Conservation (phyloP, 768 basidiomycete species). For the Russula emetica region DNA sequence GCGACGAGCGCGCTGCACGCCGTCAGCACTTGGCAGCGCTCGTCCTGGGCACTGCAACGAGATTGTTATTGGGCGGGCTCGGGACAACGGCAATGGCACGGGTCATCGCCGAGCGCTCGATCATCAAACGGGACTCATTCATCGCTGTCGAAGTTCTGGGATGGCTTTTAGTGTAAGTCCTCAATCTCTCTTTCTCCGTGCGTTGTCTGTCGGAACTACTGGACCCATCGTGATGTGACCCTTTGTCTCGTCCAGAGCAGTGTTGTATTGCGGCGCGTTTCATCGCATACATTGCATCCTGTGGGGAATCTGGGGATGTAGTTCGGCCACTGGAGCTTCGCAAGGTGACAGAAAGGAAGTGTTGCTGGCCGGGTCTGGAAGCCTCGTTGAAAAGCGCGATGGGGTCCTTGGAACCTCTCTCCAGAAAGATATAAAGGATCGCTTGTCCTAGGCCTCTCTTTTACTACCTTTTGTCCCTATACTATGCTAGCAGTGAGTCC, state of each 20-base stretch:
- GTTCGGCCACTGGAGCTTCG: background rate
- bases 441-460: background rate
- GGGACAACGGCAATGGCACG: slow-evolving; percentile 24
- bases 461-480: background rate
- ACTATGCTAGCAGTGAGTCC: background rate
- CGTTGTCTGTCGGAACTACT: background rate
- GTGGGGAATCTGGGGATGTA: background rate
- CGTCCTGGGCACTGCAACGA: slow-evolving; percentile 10
- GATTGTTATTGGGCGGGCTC: slow-evolving; percentile 18
- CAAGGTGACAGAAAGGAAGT: slow-evolving; percentile 2
- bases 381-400: background rate
- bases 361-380: background rate
- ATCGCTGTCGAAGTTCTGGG: slow-evolving; percentile 23
- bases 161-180: slow-evolving; percentile 25
- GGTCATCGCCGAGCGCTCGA: slow-evolving; percentile 7
- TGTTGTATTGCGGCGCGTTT: slow-evolving; percentile 17
- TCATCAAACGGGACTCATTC: slow-evolving; percentile 17
- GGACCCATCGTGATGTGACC: background rate
- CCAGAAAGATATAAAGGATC: background rate
- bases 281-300: slow-evolving; percentile 16
- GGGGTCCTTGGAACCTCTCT: background rate
- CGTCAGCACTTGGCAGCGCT: slow-evolving; percentile 1
- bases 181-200: background rate
- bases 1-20: background rate
- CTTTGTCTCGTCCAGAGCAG: slow-evolving; percentile 1